Percentiles rank a stretch among this genome's conserved stretches.
These are phyloP conservation scores for Cystobasidiaceae sp. DNA, from an alignment of 1,284 basidiomycete genomes.

Conservation along the genomic window DNA sequence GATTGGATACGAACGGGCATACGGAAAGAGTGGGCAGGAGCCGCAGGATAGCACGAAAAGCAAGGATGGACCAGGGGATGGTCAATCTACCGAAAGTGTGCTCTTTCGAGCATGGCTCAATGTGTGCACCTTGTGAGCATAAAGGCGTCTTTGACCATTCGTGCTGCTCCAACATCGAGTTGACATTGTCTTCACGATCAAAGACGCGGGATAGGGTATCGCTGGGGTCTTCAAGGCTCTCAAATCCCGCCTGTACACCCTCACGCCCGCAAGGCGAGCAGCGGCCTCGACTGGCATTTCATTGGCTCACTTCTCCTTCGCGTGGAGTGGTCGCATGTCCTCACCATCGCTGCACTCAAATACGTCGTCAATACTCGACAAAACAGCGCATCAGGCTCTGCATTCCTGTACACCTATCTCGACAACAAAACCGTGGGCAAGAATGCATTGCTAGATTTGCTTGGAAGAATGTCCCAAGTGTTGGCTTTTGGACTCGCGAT, in stretches of 20 bases:
- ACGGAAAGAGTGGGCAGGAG: neutral
- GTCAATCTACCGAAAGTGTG: neutral
- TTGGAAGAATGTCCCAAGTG: conserved; percentile 8
- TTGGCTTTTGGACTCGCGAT: neutral
- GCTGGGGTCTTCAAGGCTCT: conserved; percentile 21
- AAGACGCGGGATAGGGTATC: conserved; percentile 25
- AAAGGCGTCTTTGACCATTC: neutral
- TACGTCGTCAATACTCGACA: neutral
- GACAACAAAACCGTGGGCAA: no score
- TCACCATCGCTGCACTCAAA: neutral
- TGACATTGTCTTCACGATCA: neutral
- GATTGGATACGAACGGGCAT: conserved; percentile 22
- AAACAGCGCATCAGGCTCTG: neutral
- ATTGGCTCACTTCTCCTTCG: conserved; percentile 1
- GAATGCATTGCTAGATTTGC: neutral
- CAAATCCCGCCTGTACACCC: conserved; percentile 8
- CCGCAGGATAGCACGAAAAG: neutral
- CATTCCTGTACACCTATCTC: neutral
- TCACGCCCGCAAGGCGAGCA: no score
- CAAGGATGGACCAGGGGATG: neutral
- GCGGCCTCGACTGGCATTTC: neutral
- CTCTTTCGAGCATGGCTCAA: conserved; percentile 2
- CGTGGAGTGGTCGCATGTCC: conserved; percentile 16
- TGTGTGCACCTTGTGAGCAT: conserved; percentile 13
- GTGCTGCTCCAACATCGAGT: neutral